Conservation (phyloP, 2,329 filamentous ascomycete species). For the Talaromyces sp. region DNA sequence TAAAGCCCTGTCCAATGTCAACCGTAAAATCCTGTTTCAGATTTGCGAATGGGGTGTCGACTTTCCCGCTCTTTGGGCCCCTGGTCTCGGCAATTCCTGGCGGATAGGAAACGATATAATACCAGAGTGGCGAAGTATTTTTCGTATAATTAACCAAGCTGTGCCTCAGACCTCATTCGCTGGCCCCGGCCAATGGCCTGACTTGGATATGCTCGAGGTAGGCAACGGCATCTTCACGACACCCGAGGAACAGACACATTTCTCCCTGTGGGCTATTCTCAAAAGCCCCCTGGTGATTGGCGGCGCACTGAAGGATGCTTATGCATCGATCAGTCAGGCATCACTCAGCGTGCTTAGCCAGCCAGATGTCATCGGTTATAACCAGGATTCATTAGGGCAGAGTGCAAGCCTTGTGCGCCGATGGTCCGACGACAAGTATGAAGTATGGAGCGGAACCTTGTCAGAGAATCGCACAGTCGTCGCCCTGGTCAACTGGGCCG, state of each 20-base stretch:
- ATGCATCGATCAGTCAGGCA: slow-evolving; percentile 27
- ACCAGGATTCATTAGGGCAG: slow-evolving; percentile 50
- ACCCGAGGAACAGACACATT: slow-evolving; percentile 48
- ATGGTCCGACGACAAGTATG: slow-evolving; percentile 45
- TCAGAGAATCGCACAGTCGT: slow-evolving; percentile 39
- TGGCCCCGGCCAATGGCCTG: slow-evolving; percentile 43
- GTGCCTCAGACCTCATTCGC: slow-evolving; percentile 43
- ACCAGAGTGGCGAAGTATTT: slow-evolving; percentile 46
- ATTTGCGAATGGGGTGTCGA: slow-evolving; percentile 52
- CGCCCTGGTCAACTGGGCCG: slow-evolving; percentile 47
- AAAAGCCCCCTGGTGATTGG: slow-evolving; percentile 49
- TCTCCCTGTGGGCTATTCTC: slow-evolving; percentile 48
- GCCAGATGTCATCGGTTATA: slow-evolving; percentile 51
- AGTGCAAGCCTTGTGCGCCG: slow-evolving; percentile 47
- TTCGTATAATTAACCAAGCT: slow-evolving; percentile 48
- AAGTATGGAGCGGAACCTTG: slow-evolving; percentile 47
- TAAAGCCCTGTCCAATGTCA: slow-evolving; percentile 31
- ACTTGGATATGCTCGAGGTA: slow-evolving; percentile 50
- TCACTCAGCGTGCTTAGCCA: slow-evolving; percentile 45
- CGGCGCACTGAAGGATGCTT: slow-evolving; percentile 33
- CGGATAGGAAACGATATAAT: slow-evolving; percentile 52
- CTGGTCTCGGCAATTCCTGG: slow-evolving; percentile 43
- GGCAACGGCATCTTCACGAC: slow-evolving; percentile 42
- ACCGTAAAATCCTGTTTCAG: slow-evolving; percentile 44
- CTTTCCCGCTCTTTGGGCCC: slow-evolving; percentile 45